Percentiles rank a stretch among this genome's conserved stretches.
These are phyloP conservation scores for Calonectria montana DNA, from an alignment of 2,329 filamentous ascomycete genomes.

Conservation along the genomic window DNA sequence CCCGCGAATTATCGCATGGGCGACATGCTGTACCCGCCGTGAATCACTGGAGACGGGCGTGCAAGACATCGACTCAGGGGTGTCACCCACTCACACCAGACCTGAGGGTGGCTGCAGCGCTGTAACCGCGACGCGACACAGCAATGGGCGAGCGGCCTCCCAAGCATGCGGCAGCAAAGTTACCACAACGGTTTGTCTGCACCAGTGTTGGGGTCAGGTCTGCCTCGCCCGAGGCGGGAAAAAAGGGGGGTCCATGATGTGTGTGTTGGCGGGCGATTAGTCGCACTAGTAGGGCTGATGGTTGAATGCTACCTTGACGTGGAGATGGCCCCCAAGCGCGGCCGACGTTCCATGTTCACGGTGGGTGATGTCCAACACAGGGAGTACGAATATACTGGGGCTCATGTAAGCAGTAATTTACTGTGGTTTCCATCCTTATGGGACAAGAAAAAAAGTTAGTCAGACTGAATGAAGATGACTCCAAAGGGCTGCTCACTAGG, in stretches of 20 bases:
- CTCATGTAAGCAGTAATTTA: background rate
- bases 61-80: background rate
- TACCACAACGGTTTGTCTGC: background rate
- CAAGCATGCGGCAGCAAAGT: conserved; percentile 3
- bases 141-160: background rate
- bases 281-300: conserved; percentile 19
- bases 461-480: background rate
- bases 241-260: background rate
- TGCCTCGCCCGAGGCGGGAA: background rate
- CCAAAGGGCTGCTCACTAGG: background rate
- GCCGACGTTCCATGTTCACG: background rate
- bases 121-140: background rate
- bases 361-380: background rate
- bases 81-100: background rate
- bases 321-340: background rate
- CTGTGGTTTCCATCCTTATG: background rate
- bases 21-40: background rate
- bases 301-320: background rate
- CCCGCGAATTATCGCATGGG: background rate
- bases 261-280: background rate
- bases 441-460: background rate
- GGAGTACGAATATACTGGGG: too few species aligned
- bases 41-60: background rate
- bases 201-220: background rate
- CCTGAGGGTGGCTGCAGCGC: background rate